Conservation (phyloP, 306 rosid species). For the Citrullus colocynthis region DNA sequence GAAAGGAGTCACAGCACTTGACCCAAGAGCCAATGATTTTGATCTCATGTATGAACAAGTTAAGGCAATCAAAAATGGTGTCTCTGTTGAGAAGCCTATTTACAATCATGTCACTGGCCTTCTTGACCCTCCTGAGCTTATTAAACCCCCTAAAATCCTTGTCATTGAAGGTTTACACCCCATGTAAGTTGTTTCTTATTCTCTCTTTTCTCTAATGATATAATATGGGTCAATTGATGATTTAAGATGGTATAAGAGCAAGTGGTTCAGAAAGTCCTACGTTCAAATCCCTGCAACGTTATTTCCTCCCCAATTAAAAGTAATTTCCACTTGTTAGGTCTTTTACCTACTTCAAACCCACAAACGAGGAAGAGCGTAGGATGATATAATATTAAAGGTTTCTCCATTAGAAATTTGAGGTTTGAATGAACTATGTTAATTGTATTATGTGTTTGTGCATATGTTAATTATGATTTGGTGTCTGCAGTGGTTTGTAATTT, state of each 20-base stretch:
- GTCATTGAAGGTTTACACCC: conserved; percentile 99
- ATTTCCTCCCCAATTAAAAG: too few species aligned
- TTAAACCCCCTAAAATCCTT: conserved; percentile 87
- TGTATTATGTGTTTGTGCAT: neutral
- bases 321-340: too few species aligned
- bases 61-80: conserved; percentile 67
- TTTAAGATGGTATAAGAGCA: too few species aligned
- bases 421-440: neutral
- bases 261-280: too few species aligned
- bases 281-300: too few species aligned
- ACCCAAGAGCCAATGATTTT: conserved; percentile 85
- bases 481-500: neutral
- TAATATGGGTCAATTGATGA: too few species aligned
- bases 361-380: too few species aligned
- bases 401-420: neutral
- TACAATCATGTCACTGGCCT: conserved; percentile 94
- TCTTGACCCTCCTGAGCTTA: conserved; percentile 87
- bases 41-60: conserved; percentile 98
- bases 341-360: too few species aligned
- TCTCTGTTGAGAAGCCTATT: conserved; percentile 69
- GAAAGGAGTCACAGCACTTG: conserved; percentile 94
- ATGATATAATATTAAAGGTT: neutral
- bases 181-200: conserved; percentile 52
- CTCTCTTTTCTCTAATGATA: neutral
- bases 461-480: neutral